phyloP scores from a whole-genome alignment of 768 basidiomycete genomes.

The Kwoniella botswanensis region DNA sequence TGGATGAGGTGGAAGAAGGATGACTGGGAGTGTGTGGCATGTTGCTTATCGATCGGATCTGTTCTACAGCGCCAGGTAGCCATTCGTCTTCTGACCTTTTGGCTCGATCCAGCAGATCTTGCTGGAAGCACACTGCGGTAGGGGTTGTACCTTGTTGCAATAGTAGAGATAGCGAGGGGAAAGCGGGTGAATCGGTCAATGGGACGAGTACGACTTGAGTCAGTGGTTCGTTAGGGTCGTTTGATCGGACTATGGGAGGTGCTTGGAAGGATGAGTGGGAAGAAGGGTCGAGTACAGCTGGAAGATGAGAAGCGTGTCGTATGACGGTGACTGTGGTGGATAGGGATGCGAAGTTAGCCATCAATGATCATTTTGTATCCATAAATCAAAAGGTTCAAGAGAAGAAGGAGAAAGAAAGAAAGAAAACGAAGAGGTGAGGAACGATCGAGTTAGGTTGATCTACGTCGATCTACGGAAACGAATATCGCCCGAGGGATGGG shows the following conservation, averaged over 20 bases:
- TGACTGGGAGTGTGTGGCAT: slow-evolving; percentile 31
- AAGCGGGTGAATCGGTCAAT: slow-evolving; percentile 52
- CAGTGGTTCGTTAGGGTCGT: slow-evolving; percentile 24
- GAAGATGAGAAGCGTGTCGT: slow-evolving; percentile 45
- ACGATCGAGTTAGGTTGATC: neutral
- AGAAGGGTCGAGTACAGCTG: slow-evolving; percentile 32
- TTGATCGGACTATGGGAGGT: slow-evolving; percentile 30
- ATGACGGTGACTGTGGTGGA: slow-evolving; percentile 45
- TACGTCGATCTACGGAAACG: slow-evolving; percentile 9
- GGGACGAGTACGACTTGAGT: slow-evolving; percentile 54
- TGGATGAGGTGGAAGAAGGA: neutral
- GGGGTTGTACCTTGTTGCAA: slow-evolving; percentile 54
- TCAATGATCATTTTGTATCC: neutral
- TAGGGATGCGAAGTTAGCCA: neutral
- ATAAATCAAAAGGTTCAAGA: neutral
- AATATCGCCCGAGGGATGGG: slow-evolving; percentile 1
- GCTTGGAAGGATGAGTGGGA: slow-evolving; percentile 28
- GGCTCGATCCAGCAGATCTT: slow-evolving; percentile 55
- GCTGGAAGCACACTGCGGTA: slow-evolving; percentile 57
- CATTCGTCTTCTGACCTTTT: slow-evolving; percentile 54
- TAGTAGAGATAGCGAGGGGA: slow-evolving; percentile 54
- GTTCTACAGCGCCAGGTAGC: slow-evolving; percentile 51
- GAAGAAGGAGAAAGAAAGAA: neutral
- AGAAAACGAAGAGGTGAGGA: neutral
- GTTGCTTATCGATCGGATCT: slow-evolving; percentile 36